Evolutionary conservation across 1,284 basidiomycete genomes (phyloP).

Genomic region (Trametes hirsuta): DNA sequence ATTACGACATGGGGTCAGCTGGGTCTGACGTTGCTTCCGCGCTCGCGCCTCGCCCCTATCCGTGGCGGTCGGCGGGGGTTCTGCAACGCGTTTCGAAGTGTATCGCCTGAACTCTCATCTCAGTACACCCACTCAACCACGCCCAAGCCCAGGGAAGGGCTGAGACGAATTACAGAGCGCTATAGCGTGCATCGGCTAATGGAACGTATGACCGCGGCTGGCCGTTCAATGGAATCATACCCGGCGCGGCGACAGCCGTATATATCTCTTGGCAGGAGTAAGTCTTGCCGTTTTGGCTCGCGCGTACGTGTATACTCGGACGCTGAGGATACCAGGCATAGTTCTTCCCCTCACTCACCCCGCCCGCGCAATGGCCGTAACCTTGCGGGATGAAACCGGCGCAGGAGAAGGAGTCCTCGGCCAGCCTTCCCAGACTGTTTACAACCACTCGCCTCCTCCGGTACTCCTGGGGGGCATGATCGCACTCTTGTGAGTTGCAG

Average conservation of each 20-base stretch:
- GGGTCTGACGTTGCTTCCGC: not conserved
- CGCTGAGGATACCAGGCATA: not conserved
- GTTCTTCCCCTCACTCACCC: not conserved
- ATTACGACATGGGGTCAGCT: not conserved
- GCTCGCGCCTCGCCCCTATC: not conserved
- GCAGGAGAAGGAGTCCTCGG: not conserved
- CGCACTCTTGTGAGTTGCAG: slow-evolving; percentile 18
- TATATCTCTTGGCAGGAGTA: slow-evolving; percentile 1
- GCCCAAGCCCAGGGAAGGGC: not conserved
- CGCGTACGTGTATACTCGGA: not conserved
- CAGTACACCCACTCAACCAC: not conserved
- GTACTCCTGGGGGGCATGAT: slow-evolving; percentile 20
- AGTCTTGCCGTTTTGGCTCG: not conserved
- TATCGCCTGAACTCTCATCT: not conserved
- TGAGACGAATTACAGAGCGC: not conserved
- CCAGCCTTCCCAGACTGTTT: not conserved
- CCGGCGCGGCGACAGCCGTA: not conserved
- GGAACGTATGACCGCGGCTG: slow-evolving; percentile 2
- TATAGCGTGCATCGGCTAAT: not conserved
- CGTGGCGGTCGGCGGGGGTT: not conserved
- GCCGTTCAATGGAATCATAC: not conserved
- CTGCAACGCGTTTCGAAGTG: slow-evolving; percentile 4
- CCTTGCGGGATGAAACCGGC: not conserved
- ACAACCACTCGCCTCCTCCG: slow-evolving; percentile 20
- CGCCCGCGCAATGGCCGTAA: not conserved